phyloP scores from a whole-genome alignment of 192 early-diverging fungal species.

The Cladochytrium replicatum region DNA sequence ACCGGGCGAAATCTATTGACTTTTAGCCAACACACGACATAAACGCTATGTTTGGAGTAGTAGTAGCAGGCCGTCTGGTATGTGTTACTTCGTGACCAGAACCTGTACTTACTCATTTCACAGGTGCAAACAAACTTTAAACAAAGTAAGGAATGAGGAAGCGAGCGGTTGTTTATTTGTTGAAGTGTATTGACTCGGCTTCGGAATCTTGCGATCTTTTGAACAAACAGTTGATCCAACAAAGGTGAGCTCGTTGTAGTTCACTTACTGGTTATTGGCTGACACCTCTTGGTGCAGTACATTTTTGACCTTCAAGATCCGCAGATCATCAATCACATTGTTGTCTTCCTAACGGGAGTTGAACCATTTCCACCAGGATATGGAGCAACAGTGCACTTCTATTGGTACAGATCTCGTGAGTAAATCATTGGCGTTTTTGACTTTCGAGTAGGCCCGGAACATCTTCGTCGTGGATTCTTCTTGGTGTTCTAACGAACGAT shows the following conservation, averaged over 20 bases:
- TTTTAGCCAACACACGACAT: too few relatives aligned
- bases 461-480: conserved; percentile 23
- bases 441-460: background rate
- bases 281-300: conserved; percentile 55
- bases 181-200: background rate
- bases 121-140: conserved; percentile 85
- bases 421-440: conserved; percentile 4
- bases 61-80: conserved; percentile 79
- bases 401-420: background rate
- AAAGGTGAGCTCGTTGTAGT: conserved; percentile 2
- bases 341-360: conserved; percentile 82
- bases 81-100: background rate
- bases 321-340: conserved; percentile 83
- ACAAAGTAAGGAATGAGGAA: conserved; percentile 40
- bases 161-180: background rate
- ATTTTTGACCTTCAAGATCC: conserved; percentile 84
- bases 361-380: conserved; percentile 79
- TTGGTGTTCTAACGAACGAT: conserved; percentile 41
- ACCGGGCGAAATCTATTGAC: too few relatives aligned
- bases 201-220: background rate
- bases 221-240: conserved; percentile 45
- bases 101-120: background rate
- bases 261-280: background rate
- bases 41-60: conserved; percentile 92
- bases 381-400: conserved; percentile 87